Evolutionary conservation across 1,284 basidiomycete species (phyloP), one percentile per base, ranked within the genome.

Genomic region (Tylopilus sp.): DNA sequence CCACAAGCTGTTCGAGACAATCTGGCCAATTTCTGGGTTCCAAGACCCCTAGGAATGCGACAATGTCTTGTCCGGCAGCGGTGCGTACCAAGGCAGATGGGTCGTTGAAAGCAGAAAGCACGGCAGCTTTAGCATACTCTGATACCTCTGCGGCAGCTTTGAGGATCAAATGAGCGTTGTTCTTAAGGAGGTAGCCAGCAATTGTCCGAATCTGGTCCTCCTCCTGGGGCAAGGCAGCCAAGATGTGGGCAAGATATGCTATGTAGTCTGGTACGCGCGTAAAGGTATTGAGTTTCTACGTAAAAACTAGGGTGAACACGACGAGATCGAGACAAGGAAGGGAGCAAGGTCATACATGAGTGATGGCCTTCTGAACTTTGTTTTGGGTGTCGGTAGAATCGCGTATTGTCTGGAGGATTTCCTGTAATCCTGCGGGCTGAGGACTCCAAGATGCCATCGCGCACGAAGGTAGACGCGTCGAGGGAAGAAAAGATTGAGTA

Each of bases 141-240:
- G 83, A 74, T 7, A 89, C 86, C 25, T 85, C 81, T n/a, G 75
- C 73, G 21, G 81, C 72, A 12, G 85, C 79, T 47, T 73, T 75
- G 44, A 87, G 74, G 61, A 92, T 82, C 59, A 86, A 77, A 49
- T 82, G 76, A 35, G 85, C 83, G 61, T 96, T 92, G 72, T 98
- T 99, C 82, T 99, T 99, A 70, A 99, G 84, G 30, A 99, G 79
- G 61, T 98, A 89, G 47, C 96, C 97, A 28, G 97, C 95, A 69
- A 98, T 94, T 52, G 92, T 91, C 49, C 96, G 82, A 65, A 96
- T 92, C 38, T 89, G 86, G 60, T 92, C 89, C 59, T 94, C 88
- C 71, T 98, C 93, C 55, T 83, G 76, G 2, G 84, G 77, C 75
- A 92, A 71, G 40, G 80, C 78, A 43, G 89, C 86, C 55, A 97